Percentiles rank a stretch among this genome's conserved stretches.
Conservation (phyloP, 228 moss, liverwort and hornwort genomes). For the Sphagnum fallax region DNA sequence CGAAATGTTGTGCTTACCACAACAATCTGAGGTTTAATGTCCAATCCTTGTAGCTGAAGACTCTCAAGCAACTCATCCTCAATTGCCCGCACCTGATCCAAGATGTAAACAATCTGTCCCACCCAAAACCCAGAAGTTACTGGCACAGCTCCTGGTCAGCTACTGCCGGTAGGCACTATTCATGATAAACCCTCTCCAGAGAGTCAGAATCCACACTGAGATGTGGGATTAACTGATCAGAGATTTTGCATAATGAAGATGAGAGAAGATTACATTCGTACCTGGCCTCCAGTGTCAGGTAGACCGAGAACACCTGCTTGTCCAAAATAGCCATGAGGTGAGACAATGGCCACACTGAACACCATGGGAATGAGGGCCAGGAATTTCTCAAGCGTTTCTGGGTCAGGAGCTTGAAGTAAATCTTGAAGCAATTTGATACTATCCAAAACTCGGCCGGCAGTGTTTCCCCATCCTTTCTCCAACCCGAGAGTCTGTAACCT, state of each 20-base stretch:
- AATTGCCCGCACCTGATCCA: conserved; percentile 95
- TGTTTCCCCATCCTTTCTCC: conserved; percentile 94
- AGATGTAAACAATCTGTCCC: conserved; percentile 76
- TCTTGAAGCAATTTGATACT: conserved; percentile 63
- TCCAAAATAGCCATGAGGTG: conserved; percentile 95
- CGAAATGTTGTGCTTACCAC: conserved; percentile 34
- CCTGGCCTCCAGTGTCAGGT: conserved; percentile 97
- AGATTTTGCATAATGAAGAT: no score
- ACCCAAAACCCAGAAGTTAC: background rate
- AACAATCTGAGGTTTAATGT: conserved; percentile 61
- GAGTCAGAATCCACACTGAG: no score
- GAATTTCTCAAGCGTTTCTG: conserved; percentile 66
- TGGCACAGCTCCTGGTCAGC: no score
- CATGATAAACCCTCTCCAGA: no score
- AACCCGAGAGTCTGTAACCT: conserved; percentile 81
- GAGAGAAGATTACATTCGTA: conserved; percentile 8
- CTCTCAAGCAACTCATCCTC: conserved; percentile 80
- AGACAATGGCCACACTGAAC: conserved; percentile 74
- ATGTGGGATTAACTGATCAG: no score
- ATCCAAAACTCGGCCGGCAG: conserved; percentile 72
- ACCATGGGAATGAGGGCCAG: conserved; percentile 79
- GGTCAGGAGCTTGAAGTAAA: conserved; percentile 87
- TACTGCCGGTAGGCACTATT: no score
- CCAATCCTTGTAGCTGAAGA: conserved; percentile 70
- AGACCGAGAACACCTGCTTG: conserved; percentile 89